Conservation (phyloP, 164 flowering plant genomes). For the Malania oleifera region DNA sequence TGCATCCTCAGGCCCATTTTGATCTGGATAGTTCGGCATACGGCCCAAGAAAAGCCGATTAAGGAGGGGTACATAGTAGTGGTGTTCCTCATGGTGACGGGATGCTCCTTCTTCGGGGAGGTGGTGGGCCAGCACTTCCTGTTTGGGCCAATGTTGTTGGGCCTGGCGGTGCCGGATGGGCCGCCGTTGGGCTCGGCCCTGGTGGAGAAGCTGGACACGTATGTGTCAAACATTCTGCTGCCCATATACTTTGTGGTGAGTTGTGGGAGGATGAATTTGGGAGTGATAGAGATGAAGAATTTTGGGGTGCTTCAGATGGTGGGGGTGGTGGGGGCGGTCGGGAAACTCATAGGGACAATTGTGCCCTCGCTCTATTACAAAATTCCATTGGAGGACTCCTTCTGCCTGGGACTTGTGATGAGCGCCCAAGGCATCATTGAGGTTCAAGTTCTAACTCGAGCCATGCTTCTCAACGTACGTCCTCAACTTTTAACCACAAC, state of each 20-base stretch:
- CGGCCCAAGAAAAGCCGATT: conserved; percentile 1
- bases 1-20: conserved; percentile 17
- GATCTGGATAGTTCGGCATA: conserved; percentile 4
- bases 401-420: conserved; percentile 26
- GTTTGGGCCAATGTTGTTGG: conserved; percentile 25
- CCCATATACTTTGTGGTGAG: conserved; percentile 17
- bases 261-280: conserved; percentile 8
- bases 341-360: conserved; percentile 14
- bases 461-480: too few species aligned
- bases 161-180: conserved; percentile 29
- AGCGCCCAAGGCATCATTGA: conserved; percentile 36
- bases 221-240: conserved; percentile 10
- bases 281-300: not conserved
- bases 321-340: conserved; percentile 4
- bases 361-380: conserved; percentile 3
- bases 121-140: not conserved
- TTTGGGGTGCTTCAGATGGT: not conserved
- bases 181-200: conserved; percentile 31
- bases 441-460: too few species aligned
- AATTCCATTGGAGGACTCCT: conserved; percentile 19
- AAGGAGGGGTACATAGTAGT: conserved; percentile 12
- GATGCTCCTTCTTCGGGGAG: conserved; percentile 7
- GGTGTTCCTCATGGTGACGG: conserved; percentile 8
- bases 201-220: conserved; percentile 21
- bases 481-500: not conserved